Base-by-base conservation (phyloP, 2,329 filamentous ascomycete genomes). In the Bipolaris oryzae region DNA sequence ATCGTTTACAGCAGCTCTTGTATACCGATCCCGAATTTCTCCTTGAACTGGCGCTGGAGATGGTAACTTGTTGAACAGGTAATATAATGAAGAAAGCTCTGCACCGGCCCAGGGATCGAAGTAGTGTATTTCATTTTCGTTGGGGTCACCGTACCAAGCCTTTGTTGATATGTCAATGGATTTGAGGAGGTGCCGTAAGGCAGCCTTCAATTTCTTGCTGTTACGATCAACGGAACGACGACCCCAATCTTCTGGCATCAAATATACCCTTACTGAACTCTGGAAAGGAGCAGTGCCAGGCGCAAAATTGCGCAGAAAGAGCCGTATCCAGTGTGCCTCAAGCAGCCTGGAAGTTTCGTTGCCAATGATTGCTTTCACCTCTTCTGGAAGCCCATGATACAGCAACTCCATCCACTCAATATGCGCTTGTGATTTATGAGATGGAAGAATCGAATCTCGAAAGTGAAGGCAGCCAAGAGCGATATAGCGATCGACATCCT, bases 11-110 rank as follows among this genome's bases (percentile, higher is more conserved):
- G 84, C 81, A 23, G 82, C 77, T 45, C 79, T 80, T 1, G 81
- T 77, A 55, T 86, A 82, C 0, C 75, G 72, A 53, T 87, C 83
- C 0, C 68, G 58, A 7, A 90, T 77, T 0, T 67, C 61, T 0
- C 79, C 75, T 0, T 81, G 78, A n/a, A 76, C 70, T 1, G 90
- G 89, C 2, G 78, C 71, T 0, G 90, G 90, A 0, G 89, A 90
- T 0, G 88, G 86, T 1, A 93, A 81, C 2, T 78, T 85, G 72
- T 93, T 93, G 80, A 93, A 93, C 44, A 92, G 77, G 25, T 87
- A 82, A 45, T 91, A 84, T 0, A 93, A 76, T 0, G 88, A 88
- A 1, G 78, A 69, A 9, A 81, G 73, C 16, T 83, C 77, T 13
- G 74, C 61, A 1, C 71, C 73, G 7, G 79, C 74, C 67, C 78